Conservation (phyloP, 169 alveolate species). For the Amoebophrya sp. region DNA sequence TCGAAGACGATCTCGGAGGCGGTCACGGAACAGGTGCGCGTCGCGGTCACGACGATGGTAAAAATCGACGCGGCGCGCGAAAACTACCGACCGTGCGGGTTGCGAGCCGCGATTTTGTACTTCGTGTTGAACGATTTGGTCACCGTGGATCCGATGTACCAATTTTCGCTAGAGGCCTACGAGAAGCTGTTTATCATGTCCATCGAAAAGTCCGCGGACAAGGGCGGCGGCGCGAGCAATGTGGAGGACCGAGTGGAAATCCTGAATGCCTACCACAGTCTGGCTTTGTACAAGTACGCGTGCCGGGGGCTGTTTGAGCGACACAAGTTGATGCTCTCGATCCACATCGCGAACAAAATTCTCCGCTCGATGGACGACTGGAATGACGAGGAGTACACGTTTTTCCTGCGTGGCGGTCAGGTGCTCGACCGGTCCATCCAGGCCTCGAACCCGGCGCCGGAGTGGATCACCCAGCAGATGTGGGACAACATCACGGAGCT, state of each 20-base stretch:
- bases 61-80: constrained; percentile 74
- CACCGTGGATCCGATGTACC: constrained; percentile 86
- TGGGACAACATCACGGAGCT: constrained; percentile 81
- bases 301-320: constrained; percentile 84
- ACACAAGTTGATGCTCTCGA: constrained; percentile 80
- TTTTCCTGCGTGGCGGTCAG: constrained; percentile 74
- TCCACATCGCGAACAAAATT: constrained; percentile 74
- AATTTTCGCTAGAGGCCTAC: constrained; percentile 82
- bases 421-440: constrained; percentile 61
- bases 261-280: constrained; percentile 67
- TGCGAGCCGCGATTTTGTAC: constrained; percentile 80
- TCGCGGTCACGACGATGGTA: constrained; percentile 62
- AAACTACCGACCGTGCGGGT: constrained; percentile 81
- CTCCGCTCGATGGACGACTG: constrained; percentile 56
- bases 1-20: constrained; percentile 58
- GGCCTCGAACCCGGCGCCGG: constrained; percentile 78
- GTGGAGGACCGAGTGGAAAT: constrained; percentile 68
- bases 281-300: constrained; percentile 64
- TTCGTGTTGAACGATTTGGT: constrained; percentile 80
- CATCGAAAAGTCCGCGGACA: constrained; percentile 65
- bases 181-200: constrained; percentile 70
- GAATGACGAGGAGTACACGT: constrained; percentile 36
- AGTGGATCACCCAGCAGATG: constrained; percentile 73
- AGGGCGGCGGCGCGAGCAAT: constrained; percentile 53
- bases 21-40: constrained; percentile 47